Percentiles rank a stretch among this genome's conserved stretches.
Evolutionary conservation across 352 stramenopile genomes (phyloP).

Genomic region (Phytophthora quininea): DNA sequence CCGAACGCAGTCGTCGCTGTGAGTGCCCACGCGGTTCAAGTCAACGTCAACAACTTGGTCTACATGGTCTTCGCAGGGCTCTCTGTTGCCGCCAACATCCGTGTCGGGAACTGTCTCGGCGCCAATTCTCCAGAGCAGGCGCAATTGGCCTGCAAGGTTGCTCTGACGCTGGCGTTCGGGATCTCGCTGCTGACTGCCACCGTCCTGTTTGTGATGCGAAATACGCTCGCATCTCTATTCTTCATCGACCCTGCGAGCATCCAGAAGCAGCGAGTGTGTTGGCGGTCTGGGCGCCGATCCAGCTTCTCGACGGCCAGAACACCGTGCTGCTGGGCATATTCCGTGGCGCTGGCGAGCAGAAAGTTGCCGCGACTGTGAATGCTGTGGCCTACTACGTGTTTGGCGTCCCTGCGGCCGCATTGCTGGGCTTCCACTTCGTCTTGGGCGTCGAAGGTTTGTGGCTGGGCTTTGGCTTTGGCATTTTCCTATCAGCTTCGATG

Average conservation of each 20-base stretch:
- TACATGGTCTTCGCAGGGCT: constrained; percentile 84
- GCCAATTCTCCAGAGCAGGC: constrained; percentile 64
- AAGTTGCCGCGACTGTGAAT: constrained; percentile 70
- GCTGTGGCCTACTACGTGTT: constrained; percentile 77
- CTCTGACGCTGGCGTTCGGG: constrained; percentile 40
- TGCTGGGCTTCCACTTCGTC: constrained; percentile 54
- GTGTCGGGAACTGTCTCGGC: constrained; percentile 77
- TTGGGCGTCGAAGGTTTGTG: constrained; percentile 75
- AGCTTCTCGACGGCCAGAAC: constrained; percentile 78
- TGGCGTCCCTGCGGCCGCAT: constrained; percentile 66
- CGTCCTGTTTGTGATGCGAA: constrained; percentile 44
- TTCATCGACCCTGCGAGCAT: constrained; percentile 48
- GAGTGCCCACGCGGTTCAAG: constrained; percentile 71
- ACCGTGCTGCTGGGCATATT: constrained; percentile 74
- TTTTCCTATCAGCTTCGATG: constrained; percentile 26
- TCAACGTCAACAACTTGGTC: constrained; percentile 68
- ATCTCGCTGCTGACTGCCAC: constrained; percentile 42
- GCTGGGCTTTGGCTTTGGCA: constrained; percentile 71
- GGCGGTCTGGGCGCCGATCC: constrained; percentile 65
- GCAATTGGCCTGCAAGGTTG: constrained; percentile 43
- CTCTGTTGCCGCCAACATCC: constrained; percentile 66
- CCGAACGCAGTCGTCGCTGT: constrained; percentile 64
- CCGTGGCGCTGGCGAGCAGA: constrained; percentile 66
- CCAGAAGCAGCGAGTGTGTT: constrained; percentile 47
- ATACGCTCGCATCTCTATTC: constrained; percentile 47